Evolutionary conservation across 2,329 filamentous ascomycete genomes (phyloP), one percentile per base, ranked within the genome.

Genomic region (Alternaria incomplexa): DNA sequence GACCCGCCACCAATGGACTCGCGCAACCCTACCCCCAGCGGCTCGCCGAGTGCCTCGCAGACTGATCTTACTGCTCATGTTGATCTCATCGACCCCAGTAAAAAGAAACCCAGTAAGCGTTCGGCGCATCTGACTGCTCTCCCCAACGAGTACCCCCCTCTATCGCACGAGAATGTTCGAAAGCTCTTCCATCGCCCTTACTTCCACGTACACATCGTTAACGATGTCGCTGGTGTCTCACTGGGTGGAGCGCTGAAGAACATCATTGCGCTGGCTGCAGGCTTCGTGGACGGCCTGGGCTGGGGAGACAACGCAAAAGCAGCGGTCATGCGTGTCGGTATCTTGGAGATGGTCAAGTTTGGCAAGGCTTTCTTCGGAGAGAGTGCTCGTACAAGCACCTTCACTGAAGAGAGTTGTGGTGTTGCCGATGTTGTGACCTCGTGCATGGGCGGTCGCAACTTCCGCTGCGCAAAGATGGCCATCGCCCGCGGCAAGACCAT

Each of bases 271-370:
- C 84, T 99, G 17, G 95, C 93, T 6, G 94, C 96, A 30, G 96
- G 96, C 61, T 99, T 97, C 80, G 93, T 98, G 47, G 93, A 97
- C 69, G 96, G 96, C 36, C 88, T 95, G 65, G 95, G 95, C 69
- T 99, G 96, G 95, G 96, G 96, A 75, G 94, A 98, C 84, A 99
- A 98, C 73, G 95, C 95, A 69, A 98, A 99, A 84, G 93, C 96
- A n/a, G 96, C 96, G 48, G 90, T 99, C 64, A 98, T 99, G 93
- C 92, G 96, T 45, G 91, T 98, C 20, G 96, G 96, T 8, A 88
- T 99, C 48, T 86, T 97, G 72, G 96, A 99, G 83, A 97, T 97
- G 91, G 93, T 98, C 75, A 91, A 92, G 77, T 99, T 99, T 72
- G 95, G 95, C 68, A 93, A 94, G 80, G 89, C 91, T 73, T 99